Base-by-base conservation (phyloP, 2,329 filamentous ascomycete species). In the Cyphellophora europaea region DNA sequence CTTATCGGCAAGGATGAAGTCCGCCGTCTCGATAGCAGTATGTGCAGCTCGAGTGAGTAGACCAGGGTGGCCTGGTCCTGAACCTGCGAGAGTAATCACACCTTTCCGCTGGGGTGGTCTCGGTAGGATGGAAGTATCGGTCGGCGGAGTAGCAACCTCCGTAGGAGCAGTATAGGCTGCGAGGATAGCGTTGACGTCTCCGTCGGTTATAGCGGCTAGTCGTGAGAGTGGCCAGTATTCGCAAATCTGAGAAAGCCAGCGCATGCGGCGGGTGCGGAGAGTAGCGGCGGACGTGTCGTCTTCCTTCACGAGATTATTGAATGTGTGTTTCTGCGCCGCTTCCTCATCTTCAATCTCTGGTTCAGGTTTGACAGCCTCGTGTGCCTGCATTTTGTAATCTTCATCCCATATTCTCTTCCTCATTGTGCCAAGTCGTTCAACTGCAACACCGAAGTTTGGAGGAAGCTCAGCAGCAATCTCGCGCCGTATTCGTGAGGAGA, bases 201-300 rank as follows among this genome's bases (percentile, higher is more conserved):
- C 71, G 50, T 94, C 85, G 3, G 74, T 80, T 44, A 96, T 80
- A 27, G 72, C 69, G 5, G 87, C 86, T 2, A 98, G 72, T 12
- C 83, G 76, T 44, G 78, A 79, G 16, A 98, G 69, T 2, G 91
- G 88, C 91, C 91, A 98, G 62, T 98, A 98, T 65, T 98, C 91
- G 69, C 91, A 98, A 34, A 98, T 86, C 56, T 98, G 91, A 13
- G 82, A 77, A 2, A 98, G 68, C 91, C 91, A 98, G 38, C 91
- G 75, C 68, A 93, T 88, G 33, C 91, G 74, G 40, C 89, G 71
- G 14, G 74, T 87, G 54, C 86, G 86, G 11, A 77, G 74, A 3
- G 79, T 79, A 40, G 82, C 79, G 1, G 73, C 62, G 51, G 91
- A 85, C 16, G 31, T 30, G 29, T 79, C 76, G 30, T 84, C 79